Evolutionary conservation across 2,329 filamentous ascomycete species (phyloP).

Genomic region (Diaporthe nobilis): DNA sequence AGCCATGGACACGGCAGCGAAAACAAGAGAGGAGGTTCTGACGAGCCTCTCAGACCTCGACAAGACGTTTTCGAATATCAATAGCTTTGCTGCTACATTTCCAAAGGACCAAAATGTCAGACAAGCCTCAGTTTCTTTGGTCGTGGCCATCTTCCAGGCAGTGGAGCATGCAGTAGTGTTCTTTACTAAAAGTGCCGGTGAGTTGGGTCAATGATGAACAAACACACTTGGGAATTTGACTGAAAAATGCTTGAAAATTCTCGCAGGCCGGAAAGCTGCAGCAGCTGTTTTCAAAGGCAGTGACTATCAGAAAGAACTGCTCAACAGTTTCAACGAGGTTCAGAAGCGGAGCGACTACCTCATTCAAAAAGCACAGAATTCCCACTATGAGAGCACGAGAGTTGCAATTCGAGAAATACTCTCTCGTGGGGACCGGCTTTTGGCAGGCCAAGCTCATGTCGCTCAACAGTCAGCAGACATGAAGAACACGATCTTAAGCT

Average conservation of each 20-base stretch:
- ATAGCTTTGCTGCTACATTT: not conserved
- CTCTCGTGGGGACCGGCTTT: not conserved
- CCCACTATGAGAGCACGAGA: not conserved
- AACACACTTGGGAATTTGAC: not conserved
- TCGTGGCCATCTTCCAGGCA: not conserved
- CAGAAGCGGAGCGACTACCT: not conserved
- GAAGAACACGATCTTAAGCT: not conserved
- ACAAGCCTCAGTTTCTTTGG: not conserved
- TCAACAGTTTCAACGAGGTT: not conserved
- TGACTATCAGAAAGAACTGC: not conserved
- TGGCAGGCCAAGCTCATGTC: not conserved
- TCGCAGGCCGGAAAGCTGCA: not conserved
- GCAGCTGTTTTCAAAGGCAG: not conserved
- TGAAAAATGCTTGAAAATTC: not conserved
- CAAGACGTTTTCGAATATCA: not conserved
- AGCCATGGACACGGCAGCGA: not conserved
- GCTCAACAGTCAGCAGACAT: not conserved
- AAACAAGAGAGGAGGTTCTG: not conserved
- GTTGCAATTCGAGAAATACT: not conserved
- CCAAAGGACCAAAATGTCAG: not conserved
- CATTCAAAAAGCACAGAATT: constrained; percentile 1
- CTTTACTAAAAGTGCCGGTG: not conserved
- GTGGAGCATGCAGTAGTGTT: not conserved
- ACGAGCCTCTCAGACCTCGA: not conserved
- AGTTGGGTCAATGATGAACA: not conserved